Percentiles rank a stretch among this genome's conserved stretches.
phyloP scores from a whole-genome alignment of 2,329 filamentous ascomycete species.

The Stagonosporopsis chrysanthemi region DNA sequence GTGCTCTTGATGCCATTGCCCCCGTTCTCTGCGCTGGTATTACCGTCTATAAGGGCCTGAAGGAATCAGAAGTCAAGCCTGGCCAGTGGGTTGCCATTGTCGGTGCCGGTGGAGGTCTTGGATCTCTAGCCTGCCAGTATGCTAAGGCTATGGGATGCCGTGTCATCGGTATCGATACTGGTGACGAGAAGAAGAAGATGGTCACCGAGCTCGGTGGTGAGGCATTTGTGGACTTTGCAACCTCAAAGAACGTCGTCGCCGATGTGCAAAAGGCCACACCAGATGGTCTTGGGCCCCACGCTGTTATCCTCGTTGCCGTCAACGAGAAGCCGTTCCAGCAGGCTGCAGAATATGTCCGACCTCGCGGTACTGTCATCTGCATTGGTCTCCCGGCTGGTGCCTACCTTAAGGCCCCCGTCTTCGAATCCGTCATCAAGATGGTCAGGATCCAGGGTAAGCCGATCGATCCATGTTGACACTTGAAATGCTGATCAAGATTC shows the following conservation, averaged over 20 bases:
- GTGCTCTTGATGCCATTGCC: constrained; percentile 76
- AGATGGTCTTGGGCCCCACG: constrained; percentile 85
- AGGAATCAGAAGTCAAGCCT: constrained; percentile 77
- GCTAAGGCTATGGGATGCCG: constrained; percentile 88
- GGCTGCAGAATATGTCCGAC: constrained; percentile 84
- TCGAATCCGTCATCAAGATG: constrained; percentile 89
- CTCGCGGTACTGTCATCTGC: constrained; percentile 82
- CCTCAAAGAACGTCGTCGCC: constrained; percentile 76
- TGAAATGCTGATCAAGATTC: background rate
- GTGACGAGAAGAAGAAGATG: constrained; percentile 79
- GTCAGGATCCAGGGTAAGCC: constrained; percentile 74
- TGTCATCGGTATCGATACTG: constrained; percentile 81
- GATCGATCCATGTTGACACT: constrained; percentile 34
- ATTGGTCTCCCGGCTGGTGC: constrained; percentile 84
- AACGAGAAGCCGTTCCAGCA: constrained; percentile 95
- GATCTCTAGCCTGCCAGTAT: constrained; percentile 82
- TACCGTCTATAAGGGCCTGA: constrained; percentile 90
- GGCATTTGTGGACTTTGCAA: constrained; percentile 81
- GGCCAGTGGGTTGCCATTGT: constrained; percentile 85
- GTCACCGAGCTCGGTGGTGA: constrained; percentile 73
- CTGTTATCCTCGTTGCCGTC: constrained; percentile 85
- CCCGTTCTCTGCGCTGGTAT: constrained; percentile 86
- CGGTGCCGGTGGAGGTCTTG: constrained; percentile 84
- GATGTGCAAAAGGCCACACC: constrained; percentile 83
- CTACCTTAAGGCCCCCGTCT: constrained; percentile 82